Conservation (phyloP, 176 grass and related monocot genomes). For the Zea mays region DNA sequence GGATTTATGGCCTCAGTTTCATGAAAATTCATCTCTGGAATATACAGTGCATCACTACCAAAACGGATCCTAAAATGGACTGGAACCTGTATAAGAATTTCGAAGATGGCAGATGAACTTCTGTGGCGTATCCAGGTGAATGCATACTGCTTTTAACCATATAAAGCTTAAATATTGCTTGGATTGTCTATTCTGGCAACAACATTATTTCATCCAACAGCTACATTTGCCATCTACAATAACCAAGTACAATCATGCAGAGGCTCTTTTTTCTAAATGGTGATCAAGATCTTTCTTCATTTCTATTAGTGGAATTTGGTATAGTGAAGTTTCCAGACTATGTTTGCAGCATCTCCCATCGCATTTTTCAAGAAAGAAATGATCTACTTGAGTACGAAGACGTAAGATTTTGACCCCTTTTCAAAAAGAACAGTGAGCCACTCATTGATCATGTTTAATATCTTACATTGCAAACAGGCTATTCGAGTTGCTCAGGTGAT, state of each 20-base stretch:
- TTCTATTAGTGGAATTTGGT: conserved; percentile 91
- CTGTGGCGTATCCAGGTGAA: conserved; percentile 83
- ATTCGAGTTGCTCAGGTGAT: conserved; percentile 87
- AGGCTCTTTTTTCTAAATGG: conserved; percentile 94
- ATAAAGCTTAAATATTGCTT: conserved; percentile 29
- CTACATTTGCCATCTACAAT: conserved; percentile 29
- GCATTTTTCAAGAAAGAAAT: conserved; percentile 61
- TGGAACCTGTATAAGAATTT: conserved; percentile 72
- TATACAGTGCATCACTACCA: conserved; percentile 60
- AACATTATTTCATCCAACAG: conserved; percentile 34
- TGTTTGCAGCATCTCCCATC: conserved; percentile 55
- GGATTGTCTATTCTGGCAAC: conserved; percentile 29
- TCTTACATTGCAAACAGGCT: conserved; percentile 56
- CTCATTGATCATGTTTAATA: conserved; percentile 11
- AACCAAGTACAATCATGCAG: conserved; percentile 49
- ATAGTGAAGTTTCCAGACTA: conserved; percentile 81
- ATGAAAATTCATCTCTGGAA: conserved; percentile 36
- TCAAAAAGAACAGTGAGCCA: conserved; percentile 17
- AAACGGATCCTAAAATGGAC: conserved; percentile 53
- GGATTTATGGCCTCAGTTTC: conserved; percentile 18
- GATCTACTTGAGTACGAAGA: conserved; percentile 84
- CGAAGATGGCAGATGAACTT: conserved; percentile 64
- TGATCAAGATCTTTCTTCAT: conserved; percentile 89
- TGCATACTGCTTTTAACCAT: conserved; percentile 16
- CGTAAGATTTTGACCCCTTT: conserved; percentile 41